phyloP scores from a whole-genome alignment of 306 rosid species.

The Gynostemma pentaphyllum region DNA sequence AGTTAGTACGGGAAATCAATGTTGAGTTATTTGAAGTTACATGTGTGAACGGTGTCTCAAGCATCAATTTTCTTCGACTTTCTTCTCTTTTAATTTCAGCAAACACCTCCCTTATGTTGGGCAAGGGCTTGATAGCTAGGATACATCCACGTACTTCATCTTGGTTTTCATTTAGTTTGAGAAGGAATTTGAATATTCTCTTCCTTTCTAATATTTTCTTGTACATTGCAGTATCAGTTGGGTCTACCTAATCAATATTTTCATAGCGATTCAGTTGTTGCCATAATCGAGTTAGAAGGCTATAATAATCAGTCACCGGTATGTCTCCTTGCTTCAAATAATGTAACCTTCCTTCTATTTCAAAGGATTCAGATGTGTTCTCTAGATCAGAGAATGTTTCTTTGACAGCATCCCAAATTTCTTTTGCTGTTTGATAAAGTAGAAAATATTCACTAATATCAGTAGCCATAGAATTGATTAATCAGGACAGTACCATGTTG shows the following conservation, averaged over 20 bases:
- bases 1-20: background rate
- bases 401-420: background rate
- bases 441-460: background rate
- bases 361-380: background rate
- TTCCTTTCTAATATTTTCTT: conserved; percentile 1
- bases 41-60: background rate
- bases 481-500: background rate
- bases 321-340: background rate
- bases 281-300: background rate
- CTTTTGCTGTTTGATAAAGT: background rate
- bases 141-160: conserved; percentile 1
- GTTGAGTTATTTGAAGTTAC: background rate
- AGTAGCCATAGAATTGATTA: background rate
- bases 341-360: background rate
- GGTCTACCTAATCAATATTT: background rate
- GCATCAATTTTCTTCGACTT: conserved; percentile 5
- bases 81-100: background rate
- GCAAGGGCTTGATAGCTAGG: background rate
- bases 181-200: background rate
- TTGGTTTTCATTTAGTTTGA: background rate
- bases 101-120: background rate
- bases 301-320: background rate
- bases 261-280: conserved; percentile 3
- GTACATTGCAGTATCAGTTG: background rate
- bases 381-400: background rate